These are phyloP conservation scores for Sugiyamaella americana DNA, from an alignment of 805 yeast species.

Conservation along the genomic window DNA sequence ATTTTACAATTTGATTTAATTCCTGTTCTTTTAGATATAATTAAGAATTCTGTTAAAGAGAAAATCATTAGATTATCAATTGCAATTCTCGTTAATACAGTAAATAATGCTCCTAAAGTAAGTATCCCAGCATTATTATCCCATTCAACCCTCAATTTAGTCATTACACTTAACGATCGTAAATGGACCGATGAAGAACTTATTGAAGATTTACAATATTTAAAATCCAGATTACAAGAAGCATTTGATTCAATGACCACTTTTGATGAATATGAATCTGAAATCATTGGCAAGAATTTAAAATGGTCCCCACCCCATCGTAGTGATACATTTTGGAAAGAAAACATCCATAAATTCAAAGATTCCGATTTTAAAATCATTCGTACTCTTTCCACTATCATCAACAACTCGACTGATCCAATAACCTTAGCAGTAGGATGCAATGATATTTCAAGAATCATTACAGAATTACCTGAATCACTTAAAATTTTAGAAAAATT, in stretches of 20 bases:
- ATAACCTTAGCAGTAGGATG: conserved; percentile 52
- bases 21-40: conserved; percentile 43
- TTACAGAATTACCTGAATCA: conserved; percentile 58
- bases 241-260: conserved; percentile 78
- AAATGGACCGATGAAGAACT: conserved; percentile 95
- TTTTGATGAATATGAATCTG: conserved; percentile 85
- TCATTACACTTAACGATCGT: conserved; percentile 68
- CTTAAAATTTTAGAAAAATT: conserved; percentile 45
- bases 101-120: conserved; percentile 29
- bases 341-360: conserved; percentile 69
- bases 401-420: conserved; percentile 28
- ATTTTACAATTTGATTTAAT: conserved; percentile 48
- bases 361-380: conserved; percentile 70
- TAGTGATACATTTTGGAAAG: conserved; percentile 84
- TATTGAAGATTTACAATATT: conserved; percentile 56
- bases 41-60: conserved; percentile 83
- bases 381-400: conserved; percentile 46
- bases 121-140: conserved; percentile 64
- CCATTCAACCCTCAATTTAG: conserved; percentile 65
- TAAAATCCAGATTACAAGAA: conserved; percentile 57
- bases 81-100: conserved; percentile 48
- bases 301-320: conserved; percentile 91
- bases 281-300: conserved; percentile 69
- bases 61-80: conserved; percentile 83
- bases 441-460: conserved; percentile 58